Evolutionary conservation across 345 rosid species (phyloP), one percentile per base, ranked within the genome.

Genomic region (Physaria fendleri): DNA sequence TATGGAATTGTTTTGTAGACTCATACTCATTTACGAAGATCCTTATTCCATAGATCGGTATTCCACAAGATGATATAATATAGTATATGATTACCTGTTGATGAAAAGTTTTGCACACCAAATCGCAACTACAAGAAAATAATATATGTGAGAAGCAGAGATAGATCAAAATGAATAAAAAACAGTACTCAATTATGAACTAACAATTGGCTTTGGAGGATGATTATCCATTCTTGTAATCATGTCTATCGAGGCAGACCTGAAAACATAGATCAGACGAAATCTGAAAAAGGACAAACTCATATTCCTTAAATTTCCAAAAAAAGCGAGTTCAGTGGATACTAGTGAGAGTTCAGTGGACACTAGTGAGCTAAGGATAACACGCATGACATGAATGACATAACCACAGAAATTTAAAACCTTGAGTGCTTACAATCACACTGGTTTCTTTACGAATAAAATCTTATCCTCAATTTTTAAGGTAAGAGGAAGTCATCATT

Each of bases 41-140:
- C 16, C 7, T 7, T 25, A 41, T 56, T 62, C 14, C 53, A 63
- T 25, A 30, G 18, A 30, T 32, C 16, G 5, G 5, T 25, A 41
- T 56, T 62, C 14, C 53, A 63, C 20, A 50, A 40, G 15, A 64
- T 35, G 44, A 64, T 49, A 51, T 18, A 63, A 8, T 27, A 8
- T 27, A 65, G 38, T 53, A n/a, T 27, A 46, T 56, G 66, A 25
- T 56, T 81, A 88, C 98, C 98, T 71, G 85, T 33, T 46, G 95
- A 79, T 46, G 97, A 88, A 71, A 88, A 88, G 63, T 69, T 67
- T 13, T 76, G 85, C 12, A 78, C 59, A 10, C 88, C 87, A 73
- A 80, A 74, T 57, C 72, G 82, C 71, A 79, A 47, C 96, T 88
- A 77, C 59, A 75, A 76, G 37, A 50, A 43, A 50, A 65, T 5